phyloP scores from a whole-genome alignment of 2,329 filamentous ascomycete species.

The Purpureocillium lavendulum region DNA sequence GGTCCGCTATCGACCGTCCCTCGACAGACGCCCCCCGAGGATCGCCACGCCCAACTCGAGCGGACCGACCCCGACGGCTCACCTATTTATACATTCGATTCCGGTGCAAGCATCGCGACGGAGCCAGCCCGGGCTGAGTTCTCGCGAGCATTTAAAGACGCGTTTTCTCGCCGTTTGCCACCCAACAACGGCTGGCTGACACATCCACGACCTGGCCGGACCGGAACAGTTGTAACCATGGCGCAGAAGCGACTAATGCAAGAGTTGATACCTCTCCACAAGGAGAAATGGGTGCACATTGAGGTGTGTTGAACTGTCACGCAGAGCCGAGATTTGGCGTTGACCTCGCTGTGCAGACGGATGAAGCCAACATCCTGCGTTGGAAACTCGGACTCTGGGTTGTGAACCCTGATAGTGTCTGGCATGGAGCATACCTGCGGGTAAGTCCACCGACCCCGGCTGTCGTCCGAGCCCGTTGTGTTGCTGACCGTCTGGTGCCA shows the following conservation, averaged over 20 bases:
- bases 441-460: conserved; percentile 22
- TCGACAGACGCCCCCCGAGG: too few relatives aligned
- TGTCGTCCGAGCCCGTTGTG: too few relatives aligned
- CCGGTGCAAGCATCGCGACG: too few relatives aligned
- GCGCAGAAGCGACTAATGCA: conserved; percentile 75
- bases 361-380: conserved; percentile 74
- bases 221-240: conserved; percentile 20
- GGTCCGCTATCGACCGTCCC: too few relatives aligned
- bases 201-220: background rate
- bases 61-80: too few relatives aligned
- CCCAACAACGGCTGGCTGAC: too few relatives aligned
- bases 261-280: conserved; percentile 71
- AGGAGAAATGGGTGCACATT: conserved; percentile 92
- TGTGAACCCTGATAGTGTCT: conserved; percentile 83
- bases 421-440: conserved; percentile 88
- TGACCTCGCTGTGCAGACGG: conserved; percentile 40
- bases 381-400: conserved; percentile 90
- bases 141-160: too few relatives aligned
- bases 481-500: too few relatives aligned
- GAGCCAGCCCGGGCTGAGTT: too few relatives aligned
- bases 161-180: too few relatives aligned
- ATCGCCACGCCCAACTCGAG: too few relatives aligned
- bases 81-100: too few relatives aligned
- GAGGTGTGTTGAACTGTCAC: conserved; percentile 47
- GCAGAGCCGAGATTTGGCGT: conserved; percentile 1